Evolutionary conservation across 495 filamentous ascomycete species (phyloP).

Genomic region (Penicillium paxilli): DNA sequence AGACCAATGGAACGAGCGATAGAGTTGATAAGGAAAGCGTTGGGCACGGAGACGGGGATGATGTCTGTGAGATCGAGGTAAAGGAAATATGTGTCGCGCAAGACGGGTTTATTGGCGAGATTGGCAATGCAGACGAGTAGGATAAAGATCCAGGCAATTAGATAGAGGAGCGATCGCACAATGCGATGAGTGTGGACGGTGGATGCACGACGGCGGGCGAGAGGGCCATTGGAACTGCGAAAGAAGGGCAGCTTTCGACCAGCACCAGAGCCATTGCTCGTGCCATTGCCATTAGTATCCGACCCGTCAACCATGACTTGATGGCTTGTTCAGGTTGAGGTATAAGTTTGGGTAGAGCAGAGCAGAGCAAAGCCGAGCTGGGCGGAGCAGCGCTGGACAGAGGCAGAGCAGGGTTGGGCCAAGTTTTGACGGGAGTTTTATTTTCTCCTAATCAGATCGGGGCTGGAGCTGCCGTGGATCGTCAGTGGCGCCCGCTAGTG

Average conservation of each 20-base stretch:
- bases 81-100: conserved; percentile 76
- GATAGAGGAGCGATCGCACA: conserved; percentile 67
- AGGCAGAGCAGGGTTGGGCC: neutral
- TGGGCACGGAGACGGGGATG: conserved; percentile 72
- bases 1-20: conserved; percentile 87
- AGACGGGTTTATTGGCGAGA: conserved; percentile 55
- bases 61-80: conserved; percentile 81
- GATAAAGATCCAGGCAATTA: conserved; percentile 73
- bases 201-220: conserved; percentile 25
- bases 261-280: conserved; percentile 13
- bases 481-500: neutral
- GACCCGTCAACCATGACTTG: conserved; percentile 15
- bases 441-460: conserved; percentile 2
- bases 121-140: conserved; percentile 78
- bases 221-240: conserved; percentile 23
- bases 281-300: no score
- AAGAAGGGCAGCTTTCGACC: conserved; percentile 34
- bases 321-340: neutral
- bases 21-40: conserved; percentile 76
- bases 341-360: neutral
- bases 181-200: conserved; percentile 43
- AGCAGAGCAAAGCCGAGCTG: neutral
- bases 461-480: neutral
- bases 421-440: neutral
- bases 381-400: neutral